These are phyloP conservation scores for Neonectria hederae DNA, from an alignment of 2,329 filamentous ascomycete genomes.

Conservation along the genomic window DNA sequence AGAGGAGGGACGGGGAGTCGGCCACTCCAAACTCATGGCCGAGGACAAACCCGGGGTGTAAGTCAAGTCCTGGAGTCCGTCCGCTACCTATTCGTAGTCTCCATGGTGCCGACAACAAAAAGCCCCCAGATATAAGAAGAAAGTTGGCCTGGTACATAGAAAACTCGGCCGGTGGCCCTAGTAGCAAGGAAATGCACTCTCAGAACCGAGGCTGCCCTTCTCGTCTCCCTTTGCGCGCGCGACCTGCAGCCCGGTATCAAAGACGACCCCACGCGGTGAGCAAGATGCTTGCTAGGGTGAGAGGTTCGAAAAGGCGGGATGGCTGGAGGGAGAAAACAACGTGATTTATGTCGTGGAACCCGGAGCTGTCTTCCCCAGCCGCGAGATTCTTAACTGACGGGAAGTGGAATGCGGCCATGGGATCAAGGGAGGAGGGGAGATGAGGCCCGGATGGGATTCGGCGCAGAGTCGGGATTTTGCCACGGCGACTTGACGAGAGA, in stretches of 20 bases:
- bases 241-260: conserved; percentile 1
- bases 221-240: not conserved
- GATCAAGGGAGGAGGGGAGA: not conserved
- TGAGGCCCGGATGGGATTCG: not conserved
- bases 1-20: too few species aligned
- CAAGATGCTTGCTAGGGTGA: conserved; percentile 5
- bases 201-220: not conserved
- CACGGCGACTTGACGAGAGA: not conserved
- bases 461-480: conserved; percentile 17
- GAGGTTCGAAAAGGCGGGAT: conserved; percentile 2
- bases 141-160: too few species aligned
- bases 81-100: too few species aligned
- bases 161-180: too few species aligned
- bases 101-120: too few species aligned
- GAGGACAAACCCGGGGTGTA: not conserved
- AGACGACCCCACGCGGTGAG: conserved; percentile 13
- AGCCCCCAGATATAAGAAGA: too few species aligned
- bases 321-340: conserved; percentile 14
- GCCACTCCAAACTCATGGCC: too few species aligned
- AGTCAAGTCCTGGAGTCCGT: not conserved
- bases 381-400: conserved; percentile 11
- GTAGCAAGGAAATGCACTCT: too few species aligned
- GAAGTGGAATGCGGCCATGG: not conserved
- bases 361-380: conserved; percentile 8
- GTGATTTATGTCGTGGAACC: conserved; percentile 23